Base-by-base conservation (phyloP, 768 basidiomycete species). In the Termitomyces eurrhizus region DNA sequence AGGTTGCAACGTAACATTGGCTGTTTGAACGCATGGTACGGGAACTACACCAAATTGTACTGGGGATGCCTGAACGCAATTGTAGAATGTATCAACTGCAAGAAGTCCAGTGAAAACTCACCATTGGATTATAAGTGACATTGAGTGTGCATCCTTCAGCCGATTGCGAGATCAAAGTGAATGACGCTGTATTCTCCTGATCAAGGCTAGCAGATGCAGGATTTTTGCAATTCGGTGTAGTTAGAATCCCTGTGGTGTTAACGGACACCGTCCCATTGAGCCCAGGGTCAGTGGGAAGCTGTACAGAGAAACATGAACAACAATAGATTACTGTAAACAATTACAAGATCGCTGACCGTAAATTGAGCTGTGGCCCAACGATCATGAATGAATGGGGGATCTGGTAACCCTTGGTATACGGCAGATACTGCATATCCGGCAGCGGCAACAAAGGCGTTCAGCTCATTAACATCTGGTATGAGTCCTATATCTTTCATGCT, bases 281-380 rank as follows among this genome's bases (percentile, higher is more conserved):
- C n/a, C 73, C 73, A 4, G 69, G 49, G 21, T 74, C 67, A 0
- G 71, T 58, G 3, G 82, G 80, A 46, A 82, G 70, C 85, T 87
- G 24, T 11, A 41, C 4, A 52, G 36, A 57, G 14, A 24, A 45
- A 29, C 36, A 16, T 37, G 42, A 35, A 36, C 3, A 24, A 41
- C 48, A 49, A 24, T 44, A 21, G 18, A 44, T 36, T 9, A 60
- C 35, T 33, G 7, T 39, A 24, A 14, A 29, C 24, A 52, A 35
- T 12, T n/a, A 21, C 21, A 2, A 32, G 9, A 4, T 26, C n/a
- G 60, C 75, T 46, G 60, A 85, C 87, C 32, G 69, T 61, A 60
- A 88, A 87, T 62, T 79, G 69, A 1, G 81, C 79, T 26, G 79
- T 78, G 7, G 87, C 76, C 87, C 87, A 89, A 0, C 68, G 73